phyloP scores from a whole-genome alignment of 306 rosid species.

The Pyrus betulifolia region DNA sequence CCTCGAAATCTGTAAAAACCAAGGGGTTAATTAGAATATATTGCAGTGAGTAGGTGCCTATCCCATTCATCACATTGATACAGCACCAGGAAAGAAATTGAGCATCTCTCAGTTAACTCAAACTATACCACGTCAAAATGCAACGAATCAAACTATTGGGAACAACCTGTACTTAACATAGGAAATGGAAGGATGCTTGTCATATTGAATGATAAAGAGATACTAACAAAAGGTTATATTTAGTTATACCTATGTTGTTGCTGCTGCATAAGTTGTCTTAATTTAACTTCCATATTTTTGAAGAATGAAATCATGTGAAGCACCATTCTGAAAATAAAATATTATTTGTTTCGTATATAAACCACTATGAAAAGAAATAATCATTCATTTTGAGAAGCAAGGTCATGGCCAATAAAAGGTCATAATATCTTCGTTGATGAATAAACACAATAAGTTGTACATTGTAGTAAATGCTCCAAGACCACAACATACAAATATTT shows the following conservation, averaged over 20 bases:
- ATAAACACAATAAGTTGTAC: too few relatives aligned
- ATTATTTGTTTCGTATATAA: neutral
- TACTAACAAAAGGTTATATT: neutral
- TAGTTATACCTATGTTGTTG: neutral
- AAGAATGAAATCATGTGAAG: neutral
- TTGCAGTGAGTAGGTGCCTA: neutral
- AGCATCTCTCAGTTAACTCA: neutral
- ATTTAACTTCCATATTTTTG: neutral
- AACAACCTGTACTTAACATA: neutral
- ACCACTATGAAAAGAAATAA: neutral
- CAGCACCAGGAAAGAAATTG: neutral
- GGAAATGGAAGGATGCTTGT: neutral
- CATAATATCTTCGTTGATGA: neutral
- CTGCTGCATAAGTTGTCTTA: neutral
- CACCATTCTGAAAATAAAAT: neutral
- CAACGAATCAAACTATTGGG: neutral
- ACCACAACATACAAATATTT: too few relatives aligned
- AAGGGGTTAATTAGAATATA: slow-evolving; percentile 18
- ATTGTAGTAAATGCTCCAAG: too few relatives aligned
- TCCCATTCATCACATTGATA: neutral
- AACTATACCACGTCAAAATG: neutral
- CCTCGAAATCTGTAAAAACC: slow-evolving; percentile 72
- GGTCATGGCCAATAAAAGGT: neutral
- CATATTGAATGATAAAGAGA: neutral
- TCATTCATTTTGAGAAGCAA: neutral